Base-by-base conservation (phyloP, 1,284 basidiomycete species). In the Heterobasidion occidentale region DNA sequence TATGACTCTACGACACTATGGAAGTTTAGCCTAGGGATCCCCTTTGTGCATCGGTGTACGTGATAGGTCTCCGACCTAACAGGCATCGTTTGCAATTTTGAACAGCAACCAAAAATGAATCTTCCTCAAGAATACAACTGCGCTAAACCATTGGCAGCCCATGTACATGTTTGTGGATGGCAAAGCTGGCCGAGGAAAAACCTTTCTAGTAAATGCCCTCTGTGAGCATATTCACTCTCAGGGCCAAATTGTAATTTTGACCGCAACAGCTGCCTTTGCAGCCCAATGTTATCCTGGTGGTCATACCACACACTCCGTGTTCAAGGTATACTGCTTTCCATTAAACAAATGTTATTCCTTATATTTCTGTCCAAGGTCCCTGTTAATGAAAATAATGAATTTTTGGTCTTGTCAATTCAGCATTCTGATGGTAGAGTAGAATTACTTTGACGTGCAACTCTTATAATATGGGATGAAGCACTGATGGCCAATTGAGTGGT, bases 401-500 rank as follows among this genome's bases (percentile, higher is more conserved):
- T 68, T 38, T 58, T 74, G 0, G 45, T 60, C 7, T 72, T 70
- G 9, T 60, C 66, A 2, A 68, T 75, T 17, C 52, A 64, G 17
- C 51, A 55, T 6, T 52, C 60, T 20, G 62, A 67, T 50, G 54
- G 66, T 1, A 60, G 68, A 3, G 71, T 65, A 1, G 68, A 74
- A 47, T 63, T 75, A 4, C 64, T 76, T 7, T 54, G 54, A 0
- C 58, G 65, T 44, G 63, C 71, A 0, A 55, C 62, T 1, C 55
- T 68, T 9, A 69, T 73, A 42, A 65, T 71, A 1, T 72, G 70
- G 69, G 74, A 76, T 55, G 71, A 75, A 57, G 69, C 70, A 7
- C 72, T 73, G 0, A 74, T 74, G 71, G 68, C 69, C 7, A 74
- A 74, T 52, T 60, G 61, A 12, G 66, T 69, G 0, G 71, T 71